Percentiles rank a stretch among this genome's conserved stretches.
These are phyloP conservation scores for Spinellus fusiger DNA, from an alignment of 192 early-diverging fungal genomes.

Conservation along the genomic window DNA sequence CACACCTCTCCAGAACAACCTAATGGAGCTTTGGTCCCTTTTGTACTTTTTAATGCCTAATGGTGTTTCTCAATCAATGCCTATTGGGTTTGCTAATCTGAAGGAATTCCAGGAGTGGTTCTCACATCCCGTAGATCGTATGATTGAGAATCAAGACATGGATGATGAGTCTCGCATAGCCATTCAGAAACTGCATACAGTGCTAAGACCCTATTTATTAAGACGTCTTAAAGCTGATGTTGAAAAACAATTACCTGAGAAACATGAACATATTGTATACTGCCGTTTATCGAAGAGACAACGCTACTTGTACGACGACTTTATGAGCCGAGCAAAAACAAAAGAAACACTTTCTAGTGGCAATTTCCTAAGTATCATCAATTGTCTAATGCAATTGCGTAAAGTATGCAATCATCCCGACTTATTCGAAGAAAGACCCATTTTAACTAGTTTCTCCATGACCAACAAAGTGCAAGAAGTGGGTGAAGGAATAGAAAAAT, in stretches of 20 bases:
- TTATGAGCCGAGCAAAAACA: slow-evolving; percentile 78
- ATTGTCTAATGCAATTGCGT: slow-evolving; percentile 70
- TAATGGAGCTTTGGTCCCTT: slow-evolving; percentile 86
- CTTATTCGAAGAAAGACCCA: slow-evolving; percentile 52
- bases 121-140: slow-evolving; percentile 76
- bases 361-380: slow-evolving; percentile 72
- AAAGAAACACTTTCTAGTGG: slow-evolving; percentile 63
- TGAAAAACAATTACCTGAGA: slow-evolving; percentile 61
- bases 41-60: slow-evolving; percentile 84
- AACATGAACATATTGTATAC: slow-evolving; percentile 62
- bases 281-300: slow-evolving; percentile 67
- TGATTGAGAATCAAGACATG: slow-evolving; percentile 54
- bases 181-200: slow-evolving; percentile 55
- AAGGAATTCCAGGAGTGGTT: slow-evolving; percentile 87
- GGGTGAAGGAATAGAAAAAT: slow-evolving; percentile 31
- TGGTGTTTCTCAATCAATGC: slow-evolving; percentile 48
- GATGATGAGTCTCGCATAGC: slow-evolving; percentile 47
- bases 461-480: slow-evolving; percentile 21
- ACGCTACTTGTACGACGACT: slow-evolving; percentile 70
- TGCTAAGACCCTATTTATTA: slow-evolving; percentile 56
- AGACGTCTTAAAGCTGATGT: slow-evolving; percentile 63
- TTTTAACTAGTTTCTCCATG: slow-evolving; percentile 57
- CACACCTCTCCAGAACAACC: slow-evolving; percentile 82
- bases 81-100: slow-evolving; percentile 75
- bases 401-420: slow-evolving; percentile 53